phyloP scores from a whole-genome alignment of 176 grass and related monocot genomes.

The Ananas comosus region DNA sequence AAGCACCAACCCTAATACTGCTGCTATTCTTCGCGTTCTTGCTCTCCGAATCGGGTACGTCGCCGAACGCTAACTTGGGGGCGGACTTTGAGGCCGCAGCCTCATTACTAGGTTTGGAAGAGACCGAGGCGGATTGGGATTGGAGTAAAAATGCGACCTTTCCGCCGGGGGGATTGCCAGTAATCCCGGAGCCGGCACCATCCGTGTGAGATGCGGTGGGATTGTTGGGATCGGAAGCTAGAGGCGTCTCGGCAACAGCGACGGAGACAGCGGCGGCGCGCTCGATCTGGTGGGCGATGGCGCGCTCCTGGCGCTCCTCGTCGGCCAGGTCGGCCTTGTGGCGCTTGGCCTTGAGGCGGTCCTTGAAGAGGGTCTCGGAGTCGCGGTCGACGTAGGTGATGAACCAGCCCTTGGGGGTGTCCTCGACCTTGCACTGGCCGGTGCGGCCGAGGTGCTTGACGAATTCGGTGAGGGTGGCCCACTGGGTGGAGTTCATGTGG shows the following conservation, averaged over 20 bases:
- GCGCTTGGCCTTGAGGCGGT: slow-evolving; percentile 74
- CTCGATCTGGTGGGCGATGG: slow-evolving; percentile 73
- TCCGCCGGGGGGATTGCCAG: slow-evolving; percentile 9
- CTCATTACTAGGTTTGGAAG: slow-evolving; percentile 3
- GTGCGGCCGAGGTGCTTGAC: slow-evolving; percentile 62
- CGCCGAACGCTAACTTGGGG: slow-evolving; percentile 57
- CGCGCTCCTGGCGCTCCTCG: slow-evolving; percentile 74
- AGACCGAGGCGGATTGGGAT: slow-evolving; percentile 3
- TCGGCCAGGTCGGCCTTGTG: slow-evolving; percentile 60
- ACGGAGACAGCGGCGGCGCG: slow-evolving; percentile 17
- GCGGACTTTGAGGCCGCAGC: not conserved
- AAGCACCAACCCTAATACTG: slow-evolving; percentile 15
- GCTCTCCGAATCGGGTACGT: slow-evolving; percentile 22
- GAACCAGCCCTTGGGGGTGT: slow-evolving; percentile 95
- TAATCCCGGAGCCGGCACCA: not conserved
- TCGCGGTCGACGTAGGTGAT: slow-evolving; percentile 85
- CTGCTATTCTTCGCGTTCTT: slow-evolving; percentile 32
- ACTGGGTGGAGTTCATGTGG: slow-evolving; percentile 80
- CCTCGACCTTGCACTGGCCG: slow-evolving; percentile 76
- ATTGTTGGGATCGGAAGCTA: too few relatives aligned
- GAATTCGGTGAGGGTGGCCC: slow-evolving; percentile 76
- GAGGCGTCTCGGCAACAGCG: too few relatives aligned
- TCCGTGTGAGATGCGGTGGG: not conserved
- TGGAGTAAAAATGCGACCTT: slow-evolving; percentile 67
- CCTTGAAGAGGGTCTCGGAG: slow-evolving; percentile 73